These are phyloP conservation scores for Ogataea salicorniae DNA, from an alignment of 805 yeast genomes.

Conservation along the genomic window DNA sequence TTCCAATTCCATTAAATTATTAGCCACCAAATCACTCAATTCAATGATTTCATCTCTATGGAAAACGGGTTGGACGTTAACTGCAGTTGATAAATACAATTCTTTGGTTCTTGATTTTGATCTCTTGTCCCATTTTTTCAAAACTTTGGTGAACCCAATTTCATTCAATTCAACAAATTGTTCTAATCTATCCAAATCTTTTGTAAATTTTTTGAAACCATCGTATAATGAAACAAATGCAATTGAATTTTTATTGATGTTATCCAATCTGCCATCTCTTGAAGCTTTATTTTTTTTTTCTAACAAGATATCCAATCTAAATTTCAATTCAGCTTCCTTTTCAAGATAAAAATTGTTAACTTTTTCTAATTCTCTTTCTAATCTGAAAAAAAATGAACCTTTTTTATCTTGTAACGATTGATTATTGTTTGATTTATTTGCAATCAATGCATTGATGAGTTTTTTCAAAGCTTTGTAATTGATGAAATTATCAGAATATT, in stretches of 20 bases:
- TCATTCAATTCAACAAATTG: conserved; percentile 94
- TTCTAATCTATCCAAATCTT: conserved; percentile 82
- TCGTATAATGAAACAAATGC: conserved; percentile 79
- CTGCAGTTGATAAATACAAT: conserved; percentile 84
- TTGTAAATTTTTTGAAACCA: conserved; percentile 82
- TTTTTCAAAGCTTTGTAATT: conserved; percentile 92
- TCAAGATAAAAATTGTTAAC: conserved; percentile 89
- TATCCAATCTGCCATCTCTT: conserved; percentile 37
- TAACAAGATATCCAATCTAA: conserved; percentile 69
- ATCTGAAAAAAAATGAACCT: conserved; percentile 80
- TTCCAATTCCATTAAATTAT: conserved; percentile 67
- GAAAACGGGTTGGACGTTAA: conserved; percentile 94
- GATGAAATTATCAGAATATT: conserved; percentile 88
- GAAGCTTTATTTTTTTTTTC: conserved; percentile 52
- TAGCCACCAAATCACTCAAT: conserved; percentile 71
- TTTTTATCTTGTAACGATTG: conserved; percentile 77
- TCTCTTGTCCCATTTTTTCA: conserved; percentile 97
- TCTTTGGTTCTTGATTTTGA: conserved; percentile 94
- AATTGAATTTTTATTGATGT: conserved; percentile 60
- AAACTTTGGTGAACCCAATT: conserved; percentile 91
- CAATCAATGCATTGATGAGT: conserved; percentile 72
- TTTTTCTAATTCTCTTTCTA: conserved; percentile 93
- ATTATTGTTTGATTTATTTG: conserved; percentile 33
- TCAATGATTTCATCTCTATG: conserved; percentile 83
- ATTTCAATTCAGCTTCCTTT: conserved; percentile 81